Evolutionary conservation across 768 basidiomycete genomes (phyloP).

Genomic region (Butyriboletus loyo): DNA sequence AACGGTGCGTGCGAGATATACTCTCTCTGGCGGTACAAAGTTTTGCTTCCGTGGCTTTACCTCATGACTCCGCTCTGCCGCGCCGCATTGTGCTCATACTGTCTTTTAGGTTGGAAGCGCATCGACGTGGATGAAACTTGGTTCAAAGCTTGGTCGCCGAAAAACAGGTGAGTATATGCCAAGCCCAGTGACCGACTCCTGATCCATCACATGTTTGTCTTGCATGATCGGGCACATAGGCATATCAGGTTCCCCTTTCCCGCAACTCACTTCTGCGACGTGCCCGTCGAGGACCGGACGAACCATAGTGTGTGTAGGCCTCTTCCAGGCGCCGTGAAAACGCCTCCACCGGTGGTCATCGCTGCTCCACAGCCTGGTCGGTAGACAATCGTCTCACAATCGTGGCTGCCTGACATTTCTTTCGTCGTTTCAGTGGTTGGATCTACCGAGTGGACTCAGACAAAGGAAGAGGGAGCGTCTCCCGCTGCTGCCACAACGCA

Average conservation of each 20-base stretch:
- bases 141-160: constrained; percentile 34
- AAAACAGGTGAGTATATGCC: constrained; percentile 21
- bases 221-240: constrained; percentile 14
- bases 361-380: constrained; percentile 32
- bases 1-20: constrained; percentile 27
- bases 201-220: not conserved
- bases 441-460: constrained; percentile 23
- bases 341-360: constrained; percentile 22
- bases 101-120: constrained; percentile 44
- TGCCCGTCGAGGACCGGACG: constrained; percentile 40
- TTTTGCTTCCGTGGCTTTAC: not conserved
- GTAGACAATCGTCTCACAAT: constrained; percentile 1
- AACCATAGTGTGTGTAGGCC: constrained; percentile 41
- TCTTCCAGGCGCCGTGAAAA: constrained; percentile 35
- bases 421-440: constrained; percentile 25
- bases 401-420: constrained; percentile 4
- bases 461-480: constrained; percentile 8
- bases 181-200: not conserved
- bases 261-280: constrained; percentile 33
- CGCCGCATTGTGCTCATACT: not conserved
- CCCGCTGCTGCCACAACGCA: not conserved
- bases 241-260: constrained; percentile 42
- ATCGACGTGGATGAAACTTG: constrained; percentile 42
- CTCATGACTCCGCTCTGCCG: not conserved
- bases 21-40: too few species aligned